Evolutionary conservation across 345 rosid species (phyloP), one percentile per base, ranked within the genome.

Genomic region (Syzygium grande): DNA sequence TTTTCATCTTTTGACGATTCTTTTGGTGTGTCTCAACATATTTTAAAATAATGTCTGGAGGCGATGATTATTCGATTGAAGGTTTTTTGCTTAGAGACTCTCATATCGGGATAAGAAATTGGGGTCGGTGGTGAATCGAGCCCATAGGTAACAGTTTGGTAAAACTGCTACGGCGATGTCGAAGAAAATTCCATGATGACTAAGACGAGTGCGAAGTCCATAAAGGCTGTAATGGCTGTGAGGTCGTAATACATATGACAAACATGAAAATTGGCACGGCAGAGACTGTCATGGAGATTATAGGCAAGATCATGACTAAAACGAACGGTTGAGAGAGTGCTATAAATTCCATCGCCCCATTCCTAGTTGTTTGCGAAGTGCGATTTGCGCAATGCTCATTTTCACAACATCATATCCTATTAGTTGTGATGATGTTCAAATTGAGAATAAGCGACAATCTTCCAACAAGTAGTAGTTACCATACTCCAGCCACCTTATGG

Each of bases 51-150:
- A 38, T 0, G 2, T 14, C 2, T 5, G 4, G 11, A 73, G 10
- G 14, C 25, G 2, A 30, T 34, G 10, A 68, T 59, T 1, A 27
- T 29, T 12, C 1, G 16, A 29, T 27, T 0, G 0, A 0, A 59
- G 30, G 68, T 7, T n/a, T 61, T 61, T 61, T n/a, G 17, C 38
- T 13, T 61, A 61, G 73, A 61, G 38, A 61, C 73, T n/a, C n/a
- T 9, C 30, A 7, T 15, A 61, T 61, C 3, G 19, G 10, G 38
- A 15, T n/a, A n/a, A 2, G 16, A 61, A n/a, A 17, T 25, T 68
- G 46, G 22, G 2, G 1, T 12, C 2, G 1, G 3, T 16, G 43
- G 22, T 7, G 23, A 30, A 65, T 65, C 17, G 79, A 65, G 43
- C 22, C 43, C 22, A 65, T 65, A 22, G 79, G 23, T 8, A 65